Base-by-base conservation (phyloP, 805 yeast genomes). In the Candida tibetensis region DNA sequence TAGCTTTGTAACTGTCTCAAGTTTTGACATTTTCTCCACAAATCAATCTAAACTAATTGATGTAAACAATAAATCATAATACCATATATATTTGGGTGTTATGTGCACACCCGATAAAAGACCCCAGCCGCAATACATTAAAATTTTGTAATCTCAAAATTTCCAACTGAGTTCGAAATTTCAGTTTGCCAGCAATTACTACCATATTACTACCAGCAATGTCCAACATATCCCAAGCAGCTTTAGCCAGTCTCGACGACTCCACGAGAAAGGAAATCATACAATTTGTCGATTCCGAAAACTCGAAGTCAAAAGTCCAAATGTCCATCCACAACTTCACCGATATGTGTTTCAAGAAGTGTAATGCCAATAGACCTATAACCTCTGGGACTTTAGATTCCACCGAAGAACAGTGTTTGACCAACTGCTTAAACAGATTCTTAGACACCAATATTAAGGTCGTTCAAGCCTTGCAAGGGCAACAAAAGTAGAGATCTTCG, bases 321-420 rank as follows among this genome's bases (percentile, higher is more conserved):
- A 74, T 77, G 67, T 79, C 95, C 23, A 85, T 90, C 44, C 96
- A 90, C 60, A 78, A 74, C 53, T 88, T 87, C 75, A 89, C 96
- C 18, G 90, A 88, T 57, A 72, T 82, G 71, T 90, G 98, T 60
- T 90, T 88, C 74, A 85, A 83, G 59, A 85, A 85, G 64, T 90
- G 98, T 62, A 75, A 88, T 36, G 64, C 68, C 34, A 58, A 63
- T 44, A 55, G 39, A 39, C 61, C 70, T 13, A 66, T 77, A 35
- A 64, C 69, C 34, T 62, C 68, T 40, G 74, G 75, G 21, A 70
- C 69, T 32, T 68, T 89, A 47, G 71, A 71, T 45, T 37, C 64
- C 2, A 60, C 60, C 39, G 97, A 90, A 62, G 85, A 82, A 48
- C 62, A 69, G 25, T 90, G 97, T 60, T 66, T 90, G 57, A 65